A percentile compares a stretch with the other conserved stretches of the same genome.
Evolutionary conservation across 306 rosid species (phyloP).

Genomic region (Cucurbita maxima): DNA sequence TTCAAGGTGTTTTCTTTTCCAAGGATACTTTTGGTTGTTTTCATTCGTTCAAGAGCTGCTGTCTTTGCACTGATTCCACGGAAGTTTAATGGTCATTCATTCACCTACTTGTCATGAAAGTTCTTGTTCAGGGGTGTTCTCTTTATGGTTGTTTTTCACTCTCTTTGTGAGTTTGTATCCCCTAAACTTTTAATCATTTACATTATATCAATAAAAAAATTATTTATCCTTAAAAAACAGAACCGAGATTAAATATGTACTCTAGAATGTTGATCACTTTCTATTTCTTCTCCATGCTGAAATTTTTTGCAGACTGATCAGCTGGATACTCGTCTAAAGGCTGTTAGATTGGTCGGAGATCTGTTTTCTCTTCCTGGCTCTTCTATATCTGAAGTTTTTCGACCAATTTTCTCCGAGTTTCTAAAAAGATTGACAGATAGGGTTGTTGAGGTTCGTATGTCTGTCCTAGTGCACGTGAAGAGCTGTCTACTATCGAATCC

Average conservation of each 20-base stretch:
- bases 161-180: too few species aligned
- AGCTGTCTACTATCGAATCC: conserved; percentile 73
- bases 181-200: too few species aligned
- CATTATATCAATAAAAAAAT: too few species aligned
- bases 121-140: too few species aligned
- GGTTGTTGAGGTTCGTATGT: conserved; percentile 76
- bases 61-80: too few species aligned
- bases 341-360: conserved; percentile 84
- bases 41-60: too few species aligned
- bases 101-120: too few species aligned
- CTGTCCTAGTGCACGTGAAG: conserved; percentile 71
- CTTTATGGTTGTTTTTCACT: too few species aligned
- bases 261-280: background rate
- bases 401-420: conserved; percentile 82
- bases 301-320: conserved; percentile 62
- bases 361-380: conserved; percentile 66
- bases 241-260: background rate
- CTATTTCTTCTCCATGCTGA: background rate
- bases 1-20: too few species aligned
- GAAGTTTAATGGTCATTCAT: too few species aligned
- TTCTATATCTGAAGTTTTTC: conserved; percentile 68
- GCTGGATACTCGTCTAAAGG: conserved; percentile 83
- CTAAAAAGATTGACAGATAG: conserved; percentile 91
- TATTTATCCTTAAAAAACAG: too few species aligned
- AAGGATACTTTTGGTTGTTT: too few species aligned